Evolutionary conservation across 768 basidiomycete genomes (phyloP).

Genomic region (Chalciporus chontae): DNA sequence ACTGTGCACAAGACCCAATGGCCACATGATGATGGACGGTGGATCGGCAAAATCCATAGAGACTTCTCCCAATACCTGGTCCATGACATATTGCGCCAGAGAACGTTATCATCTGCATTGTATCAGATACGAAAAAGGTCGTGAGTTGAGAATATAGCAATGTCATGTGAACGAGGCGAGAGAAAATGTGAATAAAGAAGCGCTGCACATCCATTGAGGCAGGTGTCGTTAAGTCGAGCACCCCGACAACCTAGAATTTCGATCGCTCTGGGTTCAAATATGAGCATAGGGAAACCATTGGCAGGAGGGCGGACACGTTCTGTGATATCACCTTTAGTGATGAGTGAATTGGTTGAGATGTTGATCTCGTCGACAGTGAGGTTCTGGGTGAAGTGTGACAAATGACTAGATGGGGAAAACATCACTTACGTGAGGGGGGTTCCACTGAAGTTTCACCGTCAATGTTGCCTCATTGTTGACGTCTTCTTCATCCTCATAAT

Average conservation of each 20-base stretch:
- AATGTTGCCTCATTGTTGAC: not conserved
- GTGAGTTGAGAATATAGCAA: slow-evolving; percentile 11
- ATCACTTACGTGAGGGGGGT: no score
- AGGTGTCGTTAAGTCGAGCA: slow-evolving; percentile 6
- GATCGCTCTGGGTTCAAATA: slow-evolving; percentile 9
- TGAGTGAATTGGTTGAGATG: no score
- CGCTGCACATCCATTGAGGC: slow-evolving; percentile 10
- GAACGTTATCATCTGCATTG: not conserved
- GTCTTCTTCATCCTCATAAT: not conserved
- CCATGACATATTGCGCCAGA: slow-evolving; percentile 21
- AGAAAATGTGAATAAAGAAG: not conserved
- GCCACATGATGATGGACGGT: no score
- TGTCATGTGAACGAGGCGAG: not conserved
- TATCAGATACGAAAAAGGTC: slow-evolving; percentile 1
- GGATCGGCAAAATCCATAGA: slow-evolving; percentile 21
- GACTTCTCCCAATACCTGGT: slow-evolving; percentile 30
- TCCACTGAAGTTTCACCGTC: no score
- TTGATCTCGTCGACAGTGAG: no score
- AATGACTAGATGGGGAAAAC: no score
- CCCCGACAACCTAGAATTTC: not conserved
- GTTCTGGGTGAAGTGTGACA: no score
- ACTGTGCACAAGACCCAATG: no score
- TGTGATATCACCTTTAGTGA: no score
- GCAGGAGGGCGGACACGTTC: not conserved
- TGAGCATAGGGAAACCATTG: not conserved